Evolutionary conservation across 2,329 filamentous ascomycete species (phyloP).

Genomic region (Colletotrichum scovillei): DNA sequence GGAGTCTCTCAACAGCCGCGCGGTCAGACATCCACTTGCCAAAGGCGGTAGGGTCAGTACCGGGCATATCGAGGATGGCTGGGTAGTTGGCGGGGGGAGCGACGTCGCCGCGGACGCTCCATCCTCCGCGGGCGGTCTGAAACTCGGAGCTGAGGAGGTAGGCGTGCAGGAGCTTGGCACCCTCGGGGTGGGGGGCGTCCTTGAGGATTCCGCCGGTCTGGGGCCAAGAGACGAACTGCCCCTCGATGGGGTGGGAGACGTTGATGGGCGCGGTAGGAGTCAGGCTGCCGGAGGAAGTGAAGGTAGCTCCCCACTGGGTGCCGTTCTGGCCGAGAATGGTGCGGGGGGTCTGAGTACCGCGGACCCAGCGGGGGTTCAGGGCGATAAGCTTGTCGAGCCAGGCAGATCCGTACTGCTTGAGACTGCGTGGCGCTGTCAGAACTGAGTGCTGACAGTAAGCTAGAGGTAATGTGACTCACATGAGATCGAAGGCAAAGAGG

Average conservation of each 20-base stretch:
- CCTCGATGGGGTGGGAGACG: conserved; percentile 47
- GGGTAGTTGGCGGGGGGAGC: conserved; percentile 42
- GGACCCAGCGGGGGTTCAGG: conserved; percentile 65
- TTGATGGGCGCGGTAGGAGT: conserved; percentile 37
- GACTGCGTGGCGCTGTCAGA: conserved; percentile 37
- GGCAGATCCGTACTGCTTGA: conserved; percentile 52
- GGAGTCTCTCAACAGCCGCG: conserved; percentile 51
- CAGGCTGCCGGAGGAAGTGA: conserved; percentile 43
- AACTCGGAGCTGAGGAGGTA: conserved; percentile 56
- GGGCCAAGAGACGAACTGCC: conserved; percentile 58
- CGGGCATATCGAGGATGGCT: conserved; percentile 43
- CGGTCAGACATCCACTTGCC: conserved; percentile 55
- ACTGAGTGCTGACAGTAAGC: neutral
- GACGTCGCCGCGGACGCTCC: conserved; percentile 51
- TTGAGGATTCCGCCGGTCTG: conserved; percentile 61
- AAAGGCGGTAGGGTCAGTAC: conserved; percentile 52
- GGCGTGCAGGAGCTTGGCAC: conserved; percentile 61
- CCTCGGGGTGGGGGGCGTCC: conserved; percentile 60
- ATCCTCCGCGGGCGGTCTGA: conserved; percentile 43
- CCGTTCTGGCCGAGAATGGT: conserved; percentile 46
- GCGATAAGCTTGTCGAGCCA: conserved; percentile 60
- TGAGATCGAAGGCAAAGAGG: conserved; percentile 59
- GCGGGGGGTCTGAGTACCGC: conserved; percentile 57
- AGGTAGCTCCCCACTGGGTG: conserved; percentile 46
- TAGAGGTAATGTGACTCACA: conserved; percentile 47